Evolutionary conservation across 78 protist genomes (phyloP).

Genomic region (Dictyostelium purpureum): DNA sequence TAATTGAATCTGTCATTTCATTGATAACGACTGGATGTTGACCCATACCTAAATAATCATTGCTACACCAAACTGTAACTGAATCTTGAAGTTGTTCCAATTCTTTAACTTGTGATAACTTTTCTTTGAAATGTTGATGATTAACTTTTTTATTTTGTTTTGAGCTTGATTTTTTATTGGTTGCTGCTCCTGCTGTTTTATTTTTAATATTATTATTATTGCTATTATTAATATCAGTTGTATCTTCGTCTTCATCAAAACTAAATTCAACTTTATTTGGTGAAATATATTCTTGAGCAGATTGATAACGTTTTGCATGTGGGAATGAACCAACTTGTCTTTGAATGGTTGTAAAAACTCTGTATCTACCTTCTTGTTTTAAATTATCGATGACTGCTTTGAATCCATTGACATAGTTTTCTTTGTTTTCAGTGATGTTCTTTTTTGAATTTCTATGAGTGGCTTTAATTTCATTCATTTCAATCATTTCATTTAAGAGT

Average conservation of each 20-base stretch:
- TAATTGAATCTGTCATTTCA: slow-evolving; percentile 82
- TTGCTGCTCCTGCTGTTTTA: background rate
- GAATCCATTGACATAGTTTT: slow-evolving; percentile 1
- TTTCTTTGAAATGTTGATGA: background rate
- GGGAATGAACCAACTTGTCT: slow-evolving; percentile 79
- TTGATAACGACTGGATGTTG: slow-evolving; percentile 79
- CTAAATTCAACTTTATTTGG: background rate
- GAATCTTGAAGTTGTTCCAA: background rate
- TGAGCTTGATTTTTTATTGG: background rate
- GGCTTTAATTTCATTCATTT: slow-evolving; percentile 1
- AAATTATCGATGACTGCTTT: slow-evolving; percentile 43
- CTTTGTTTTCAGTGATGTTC: background rate
- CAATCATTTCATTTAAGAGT: slow-evolving; percentile 40
- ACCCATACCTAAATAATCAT: slow-evolving; percentile 95
- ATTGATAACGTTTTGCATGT: slow-evolving; percentile 38
- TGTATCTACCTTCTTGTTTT: slow-evolving; percentile 75
- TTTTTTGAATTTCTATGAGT: background rate
- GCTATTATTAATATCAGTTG: background rate
- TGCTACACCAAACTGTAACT: slow-evolving; percentile 94
- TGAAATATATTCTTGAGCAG: slow-evolving; percentile 5
- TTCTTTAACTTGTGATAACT: background rate
- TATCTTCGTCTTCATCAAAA: background rate
- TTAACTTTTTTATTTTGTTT: background rate
- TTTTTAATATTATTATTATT: background rate
- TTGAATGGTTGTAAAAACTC: slow-evolving; percentile 75